Base-by-base conservation (phyloP, 2,329 filamentous ascomycete genomes). In the Orbilia javanica region DNA sequence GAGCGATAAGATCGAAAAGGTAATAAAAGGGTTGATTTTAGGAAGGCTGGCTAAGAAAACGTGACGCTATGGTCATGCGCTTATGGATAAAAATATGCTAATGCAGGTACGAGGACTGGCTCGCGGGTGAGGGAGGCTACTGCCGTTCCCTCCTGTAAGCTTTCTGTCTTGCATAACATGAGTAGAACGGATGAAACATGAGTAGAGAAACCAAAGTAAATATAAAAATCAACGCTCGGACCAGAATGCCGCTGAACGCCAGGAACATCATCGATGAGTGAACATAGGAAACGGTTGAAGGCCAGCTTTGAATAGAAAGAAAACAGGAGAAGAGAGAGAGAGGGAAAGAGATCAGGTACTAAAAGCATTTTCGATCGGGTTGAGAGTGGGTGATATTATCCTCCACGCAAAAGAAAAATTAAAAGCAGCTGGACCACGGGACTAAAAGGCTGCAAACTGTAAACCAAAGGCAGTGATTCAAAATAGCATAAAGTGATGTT, bases 241-340 rank as follows among this genome's bases (percentile, higher is more conserved):
- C 73, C 73, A 77, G 65, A 71, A 71, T 77, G 73, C 73, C 73
- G 73, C 65, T 71, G 65, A 67, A 77, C 73, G 73, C 73, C 73
- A 53, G 65, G 63, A 65, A 71, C 46, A 66, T 66, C 31, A 60
- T 60, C 18, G 39, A 52, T 25, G 65, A 70, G 20, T 20, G 27
- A 27, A 71, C 73, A 77, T 66, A 71, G 60, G 73, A 71, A 62
- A 71, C 53, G 29, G 63, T 44, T 42, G 50, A 77, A 70, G 66
- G 57, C 73, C 73, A 77, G 66, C 73, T 77, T 73, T 64, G 42
- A n/a, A 15, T 48, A 70, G 64, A 65, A 63, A 44, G 42, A 34
- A 53, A 27, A 27, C 13, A 34, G 55, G 7, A 50, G 2, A 50
- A 63, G n/a, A n/a, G n/a, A n/a, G n/a, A n/a, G n/a, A n/a, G n/a